Evolutionary conservation across 2,329 filamentous ascomycete species (phyloP), one percentile per base, ranked within the genome.

Genomic region (Calonectria leucothoes): DNA sequence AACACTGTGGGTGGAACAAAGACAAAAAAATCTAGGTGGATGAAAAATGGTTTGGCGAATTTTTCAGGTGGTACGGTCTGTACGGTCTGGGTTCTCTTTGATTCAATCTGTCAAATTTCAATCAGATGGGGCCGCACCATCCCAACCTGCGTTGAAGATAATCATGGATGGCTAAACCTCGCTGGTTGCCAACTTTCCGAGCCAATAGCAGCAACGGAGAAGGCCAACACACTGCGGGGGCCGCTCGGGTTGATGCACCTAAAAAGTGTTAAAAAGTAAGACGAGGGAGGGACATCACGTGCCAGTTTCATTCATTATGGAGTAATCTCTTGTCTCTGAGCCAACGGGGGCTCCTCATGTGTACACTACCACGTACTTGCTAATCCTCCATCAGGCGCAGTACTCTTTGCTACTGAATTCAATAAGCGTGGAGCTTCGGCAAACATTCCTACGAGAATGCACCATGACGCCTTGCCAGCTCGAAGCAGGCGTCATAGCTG

Each of bases 261-360:
- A 45, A 45, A 45, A 45, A 45, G 42, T 45, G n/a, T n/a, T 23
- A 23, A 45, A 45, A 52, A 52, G 49, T 52, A 52, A 20, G 25
- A 52, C 27, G 25, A 29, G 20, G 25, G 25, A 29, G 20, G 25
- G 25, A 3, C 27, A 20, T 71, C 69, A 71, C 69, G 69, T 71
- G 69, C 23, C 14, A 7, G 12, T 35, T 45, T 45, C 39, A 45
- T 45, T 45, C 42, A 45, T 45, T 45, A 45, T 45, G 42, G 42
- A 45, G 42, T 45, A 49, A 45, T 55, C 31, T 42, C 35, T 27
- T 66, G 69, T 71, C 57, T 67, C 64, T 67, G 55, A 68, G 69
- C 64, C 64, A 71, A 71, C 69, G 48, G 33, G 45, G 66, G 31
- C 64, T 72, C 70, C 64, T 64, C 45, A 67, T 59, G 52, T 63